Percentiles rank a stretch among this genome's conserved stretches.
These are phyloP conservation scores for Cucurbita pepo DNA, from an alignment of 306 rosid genomes.

Conservation along the genomic window DNA sequence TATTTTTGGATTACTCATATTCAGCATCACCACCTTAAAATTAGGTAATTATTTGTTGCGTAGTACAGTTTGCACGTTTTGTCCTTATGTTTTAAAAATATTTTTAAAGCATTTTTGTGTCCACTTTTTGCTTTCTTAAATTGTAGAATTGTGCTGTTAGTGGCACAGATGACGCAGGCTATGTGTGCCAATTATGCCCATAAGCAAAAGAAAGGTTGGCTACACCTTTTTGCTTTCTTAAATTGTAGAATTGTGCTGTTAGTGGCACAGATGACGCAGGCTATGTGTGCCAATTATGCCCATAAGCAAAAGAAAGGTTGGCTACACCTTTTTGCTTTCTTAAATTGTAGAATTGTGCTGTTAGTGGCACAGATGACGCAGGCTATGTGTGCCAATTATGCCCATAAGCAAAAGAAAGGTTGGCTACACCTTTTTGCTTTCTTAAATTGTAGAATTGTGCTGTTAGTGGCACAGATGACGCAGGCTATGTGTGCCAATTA, in stretches of 20 bases:
- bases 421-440: background rate
- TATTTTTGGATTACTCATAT: background rate
- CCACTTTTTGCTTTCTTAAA: background rate
- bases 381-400: background rate
- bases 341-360: background rate
- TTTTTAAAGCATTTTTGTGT: background rate
- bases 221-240: no score
- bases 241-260: background rate
- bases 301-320: background rate
- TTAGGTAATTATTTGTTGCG: background rate
- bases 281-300: background rate
- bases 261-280: background rate
- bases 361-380: background rate
- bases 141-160: background rate
- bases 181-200: background rate
- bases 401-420: background rate
- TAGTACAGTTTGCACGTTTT: background rate
- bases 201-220: background rate
- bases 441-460: background rate
- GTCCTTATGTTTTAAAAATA: background rate
- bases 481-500: background rate
- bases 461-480: background rate
- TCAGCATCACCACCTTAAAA: background rate
- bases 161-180: background rate
- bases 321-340: no score